Evolutionary conservation across 1,139 yeast genomes (phyloP).

Genomic region (Yamadazyma trypodendri): DNA sequence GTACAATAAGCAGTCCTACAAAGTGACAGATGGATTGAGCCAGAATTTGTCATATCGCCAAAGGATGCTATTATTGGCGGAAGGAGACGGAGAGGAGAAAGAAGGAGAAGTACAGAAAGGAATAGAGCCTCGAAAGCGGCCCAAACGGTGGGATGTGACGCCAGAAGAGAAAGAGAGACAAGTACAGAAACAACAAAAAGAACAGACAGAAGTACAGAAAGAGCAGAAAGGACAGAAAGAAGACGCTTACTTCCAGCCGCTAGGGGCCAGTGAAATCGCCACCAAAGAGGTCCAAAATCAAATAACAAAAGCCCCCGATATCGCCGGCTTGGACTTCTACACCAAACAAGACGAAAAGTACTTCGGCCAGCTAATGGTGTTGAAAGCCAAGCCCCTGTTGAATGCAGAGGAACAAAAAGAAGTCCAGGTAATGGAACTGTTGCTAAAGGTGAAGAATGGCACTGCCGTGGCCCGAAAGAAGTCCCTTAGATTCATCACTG

Average conservation of each 20-base stretch:
- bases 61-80: slow-evolving; percentile 7
- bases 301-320: slow-evolving; percentile 44
- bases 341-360: slow-evolving; percentile 71
- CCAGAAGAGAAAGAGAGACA: slow-evolving; percentile 24
- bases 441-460: slow-evolving; percentile 79
- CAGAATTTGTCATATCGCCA: slow-evolving; percentile 9
- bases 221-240: neutral
- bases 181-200: neutral
- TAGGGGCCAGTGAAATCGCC: slow-evolving; percentile 17
- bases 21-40: slow-evolving; percentile 9
- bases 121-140: neutral
- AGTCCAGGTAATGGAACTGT: slow-evolving; percentile 58
- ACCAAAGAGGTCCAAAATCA: slow-evolving; percentile 11
- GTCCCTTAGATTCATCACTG: slow-evolving; percentile 70
- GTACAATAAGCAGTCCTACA: slow-evolving; percentile 11
- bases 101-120: neutral
- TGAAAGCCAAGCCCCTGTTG: slow-evolving; percentile 28
- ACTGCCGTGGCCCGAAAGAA: slow-evolving; percentile 62
- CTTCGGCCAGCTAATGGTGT: slow-evolving; percentile 60
- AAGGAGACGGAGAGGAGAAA: neutral
- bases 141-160: slow-evolving; percentile 35
- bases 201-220: neutral
- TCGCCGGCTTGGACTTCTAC: slow-evolving; percentile 56
- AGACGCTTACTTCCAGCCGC: neutral
- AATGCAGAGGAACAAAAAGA: slow-evolving; percentile 57